Evolutionary conservation across 73 alveolate genomes (phyloP), one percentile per base, ranked within the genome.

Genomic region (Breviolum minutum): DNA sequence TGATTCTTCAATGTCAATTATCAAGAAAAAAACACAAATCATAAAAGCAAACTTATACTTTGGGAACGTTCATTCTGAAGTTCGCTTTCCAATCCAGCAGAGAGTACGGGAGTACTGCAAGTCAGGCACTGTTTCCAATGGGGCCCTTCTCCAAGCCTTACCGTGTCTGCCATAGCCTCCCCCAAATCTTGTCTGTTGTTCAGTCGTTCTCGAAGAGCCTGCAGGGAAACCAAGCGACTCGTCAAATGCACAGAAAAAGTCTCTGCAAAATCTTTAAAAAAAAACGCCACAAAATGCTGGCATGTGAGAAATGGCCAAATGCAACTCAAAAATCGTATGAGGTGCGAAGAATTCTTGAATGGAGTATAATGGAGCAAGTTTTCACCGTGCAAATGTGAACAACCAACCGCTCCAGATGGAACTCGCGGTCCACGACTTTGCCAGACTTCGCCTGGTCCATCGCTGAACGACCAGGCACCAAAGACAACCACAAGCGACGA

Each of bases 81-180:
- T 73, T 26, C 24, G 7, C 27, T 26, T 26, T 73, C 14, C 83
- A 73, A 13, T 26, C 32, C 83, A 14, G 13, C 16, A 26, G 29
- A 14, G 16, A 73, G 32, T 40, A 40, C n/a, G n/a, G 3, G 54
- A 40, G 54, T 40, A 17, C 77, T 68, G 68, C 71, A 81, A 30
- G 71, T 11, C 20, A 60, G 97, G 74, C 11, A 77, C 99, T 94
- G 99, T 71, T 94, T 94, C 99, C 99, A 94, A 30, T 94, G 99
- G 26, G 99, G 93, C 24, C 99, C 99, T 60, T 94, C 99, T n/a
- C 99, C 99, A 12, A 94, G 99, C 62, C 99, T 77, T 54, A 94
- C 99, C 14, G 99, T 94, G 92, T 94, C 99, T 14, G 99, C 92
- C 99, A 94, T 77, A n/a, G 99, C 99, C 69, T 94, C 99, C 14